Evolutionary conservation across 805 yeast species (phyloP).

Genomic region (Blastobotrys mokoenaii): DNA sequence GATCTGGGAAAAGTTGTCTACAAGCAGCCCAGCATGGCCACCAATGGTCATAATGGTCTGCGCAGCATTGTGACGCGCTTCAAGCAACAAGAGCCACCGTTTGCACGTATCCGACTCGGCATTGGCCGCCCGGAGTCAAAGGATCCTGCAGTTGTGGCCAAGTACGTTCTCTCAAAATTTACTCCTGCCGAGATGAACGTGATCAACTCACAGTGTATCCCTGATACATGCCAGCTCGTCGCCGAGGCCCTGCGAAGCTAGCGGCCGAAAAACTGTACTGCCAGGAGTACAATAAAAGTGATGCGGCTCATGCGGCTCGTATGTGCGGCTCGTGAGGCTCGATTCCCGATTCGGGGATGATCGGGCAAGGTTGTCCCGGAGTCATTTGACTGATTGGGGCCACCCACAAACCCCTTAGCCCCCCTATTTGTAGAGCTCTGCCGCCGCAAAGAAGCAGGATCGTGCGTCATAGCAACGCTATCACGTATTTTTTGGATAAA

Average conservation of each 20-base stretch:
- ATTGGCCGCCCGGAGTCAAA: slow-evolving; percentile 57
- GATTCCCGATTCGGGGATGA: too few species aligned
- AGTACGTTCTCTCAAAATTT: slow-evolving; percentile 40
- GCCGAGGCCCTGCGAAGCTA: background rate
- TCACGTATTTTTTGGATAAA: too few species aligned
- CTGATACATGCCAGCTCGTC: slow-evolving; percentile 24
- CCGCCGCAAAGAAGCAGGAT: too few species aligned
- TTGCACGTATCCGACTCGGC: slow-evolving; percentile 66
- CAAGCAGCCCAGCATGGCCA: slow-evolving; percentile 49
- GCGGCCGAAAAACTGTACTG: too few species aligned
- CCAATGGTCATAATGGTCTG: slow-evolving; percentile 83
- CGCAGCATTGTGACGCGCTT: slow-evolving; percentile 45
- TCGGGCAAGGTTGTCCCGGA: too few species aligned
- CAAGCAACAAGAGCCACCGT: slow-evolving; percentile 20
- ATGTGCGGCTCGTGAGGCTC: too few species aligned
- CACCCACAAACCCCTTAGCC: too few species aligned
- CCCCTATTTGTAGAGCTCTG: too few species aligned
- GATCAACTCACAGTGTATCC: slow-evolving; percentile 35
- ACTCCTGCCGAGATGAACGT: slow-evolving; percentile 35
- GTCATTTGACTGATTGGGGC: too few species aligned
- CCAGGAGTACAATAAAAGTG: too few species aligned
- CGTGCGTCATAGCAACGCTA: too few species aligned
- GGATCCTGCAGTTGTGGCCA: slow-evolving; percentile 39
- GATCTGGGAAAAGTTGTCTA: slow-evolving; percentile 59
- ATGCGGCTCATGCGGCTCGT: too few species aligned